These are phyloP conservation scores for Fraxinus anomala DNA, from an alignment of 257 asterid genomes.

Conservation along the genomic window DNA sequence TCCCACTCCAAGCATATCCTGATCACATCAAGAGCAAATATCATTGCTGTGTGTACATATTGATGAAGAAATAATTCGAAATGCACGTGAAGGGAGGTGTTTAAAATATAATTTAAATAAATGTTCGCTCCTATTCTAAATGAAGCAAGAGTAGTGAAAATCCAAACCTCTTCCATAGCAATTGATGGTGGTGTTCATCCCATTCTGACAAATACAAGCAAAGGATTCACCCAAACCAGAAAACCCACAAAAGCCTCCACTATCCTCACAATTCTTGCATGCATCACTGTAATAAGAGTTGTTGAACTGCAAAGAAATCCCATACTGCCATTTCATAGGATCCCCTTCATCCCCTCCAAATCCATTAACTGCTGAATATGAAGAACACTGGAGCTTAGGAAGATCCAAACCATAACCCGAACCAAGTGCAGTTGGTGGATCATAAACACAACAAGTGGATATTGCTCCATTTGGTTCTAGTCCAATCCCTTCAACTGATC, in stretches of 20 bases:
- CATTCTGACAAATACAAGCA: slow-evolving; percentile 62
- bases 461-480: slow-evolving; percentile 53
- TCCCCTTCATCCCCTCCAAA: slow-evolving; percentile 76
- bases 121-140: neutral
- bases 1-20: slow-evolving; percentile 57
- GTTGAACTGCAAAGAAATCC: slow-evolving; percentile 52
- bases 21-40: slow-evolving; percentile 39
- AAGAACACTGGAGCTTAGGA: slow-evolving; percentile 74
- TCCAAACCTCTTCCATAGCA: slow-evolving; percentile 65
- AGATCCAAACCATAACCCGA: slow-evolving; percentile 53
- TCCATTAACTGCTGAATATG: slow-evolving; percentile 63
- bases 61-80: neutral
- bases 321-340: slow-evolving; percentile 78
- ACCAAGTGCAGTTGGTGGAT: slow-evolving; percentile 41
- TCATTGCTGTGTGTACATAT: neutral
- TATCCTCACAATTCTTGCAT: slow-evolving; percentile 69
- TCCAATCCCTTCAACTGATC: slow-evolving; percentile 58
- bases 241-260: slow-evolving; percentile 72
- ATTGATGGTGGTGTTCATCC: slow-evolving; percentile 55
- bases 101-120: neutral
- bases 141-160: too few species aligned
- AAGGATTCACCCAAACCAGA: slow-evolving; percentile 44
- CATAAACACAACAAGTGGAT: slow-evolving; percentile 67
- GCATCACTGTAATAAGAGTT: slow-evolving; percentile 34
- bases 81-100: neutral